phyloP scores from a whole-genome alignment of 23 red algal species.

The Rhodosorus marinus region DNA sequence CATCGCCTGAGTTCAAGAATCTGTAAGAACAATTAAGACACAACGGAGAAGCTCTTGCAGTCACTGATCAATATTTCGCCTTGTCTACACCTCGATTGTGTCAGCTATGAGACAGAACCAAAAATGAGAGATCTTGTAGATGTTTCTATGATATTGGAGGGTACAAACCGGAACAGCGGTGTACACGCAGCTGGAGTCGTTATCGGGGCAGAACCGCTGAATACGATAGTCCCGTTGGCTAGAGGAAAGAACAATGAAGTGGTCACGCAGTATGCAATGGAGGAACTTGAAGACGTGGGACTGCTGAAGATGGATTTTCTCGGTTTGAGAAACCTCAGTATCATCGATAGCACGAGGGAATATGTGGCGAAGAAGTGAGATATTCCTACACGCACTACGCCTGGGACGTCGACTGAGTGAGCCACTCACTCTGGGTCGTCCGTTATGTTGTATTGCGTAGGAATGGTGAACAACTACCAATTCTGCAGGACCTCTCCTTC shows the following conservation, averaged over 20 bases:
- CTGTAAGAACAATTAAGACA: background rate
- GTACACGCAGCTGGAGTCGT: conserved; percentile 96
- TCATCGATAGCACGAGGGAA: conserved; percentile 50
- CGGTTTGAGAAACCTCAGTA: conserved; percentile 58
- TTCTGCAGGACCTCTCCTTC: conserved; percentile 17
- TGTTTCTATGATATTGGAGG: conserved; percentile 64
- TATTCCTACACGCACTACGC: too few relatives aligned
- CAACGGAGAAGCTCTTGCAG: background rate
- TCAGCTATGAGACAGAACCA: too few relatives aligned
- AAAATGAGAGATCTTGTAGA: conserved; percentile 46
- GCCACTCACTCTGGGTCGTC: too few relatives aligned
- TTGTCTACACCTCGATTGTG: too few relatives aligned
- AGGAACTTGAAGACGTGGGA: conserved; percentile 84
- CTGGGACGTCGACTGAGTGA: too few relatives aligned
- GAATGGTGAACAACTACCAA: too few relatives aligned
- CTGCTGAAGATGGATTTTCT: conserved; percentile 98
- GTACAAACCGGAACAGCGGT: conserved; percentile 74
- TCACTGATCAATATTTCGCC: conserved; percentile 1
- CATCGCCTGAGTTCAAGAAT: conserved; percentile 23
- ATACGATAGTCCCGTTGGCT: conserved; percentile 57
- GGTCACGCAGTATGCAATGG: conserved; percentile 96
- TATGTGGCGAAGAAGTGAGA: conserved; percentile 16
- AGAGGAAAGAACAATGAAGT: conserved; percentile 72
- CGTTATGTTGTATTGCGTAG: too few relatives aligned
- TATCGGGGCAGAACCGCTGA: conserved; percentile 58